These are phyloP conservation scores for Cryphonectria carpinicola DNA, from an alignment of 2,329 filamentous ascomycete species.

Conservation along the genomic window DNA sequence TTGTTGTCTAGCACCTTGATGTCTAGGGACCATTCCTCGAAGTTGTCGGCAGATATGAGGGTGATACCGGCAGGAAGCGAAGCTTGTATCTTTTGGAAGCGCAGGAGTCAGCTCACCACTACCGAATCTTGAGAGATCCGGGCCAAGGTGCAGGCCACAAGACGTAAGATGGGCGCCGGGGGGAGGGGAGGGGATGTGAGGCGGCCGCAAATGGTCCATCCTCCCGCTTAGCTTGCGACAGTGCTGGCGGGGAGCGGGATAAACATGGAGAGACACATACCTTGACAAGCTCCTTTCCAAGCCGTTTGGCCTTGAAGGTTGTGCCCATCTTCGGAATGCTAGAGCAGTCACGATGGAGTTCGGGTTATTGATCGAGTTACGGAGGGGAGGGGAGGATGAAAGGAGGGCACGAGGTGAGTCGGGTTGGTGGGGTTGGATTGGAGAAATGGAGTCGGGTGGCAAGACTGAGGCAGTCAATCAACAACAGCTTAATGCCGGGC, in stretches of 20 bases:
- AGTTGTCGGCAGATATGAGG: slow-evolving; percentile 78
- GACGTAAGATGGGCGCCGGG: neutral
- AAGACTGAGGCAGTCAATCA: neutral
- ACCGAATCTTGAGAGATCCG: neutral
- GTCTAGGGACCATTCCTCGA: slow-evolving; percentile 91
- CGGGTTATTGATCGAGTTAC: neutral
- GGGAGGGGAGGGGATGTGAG: slow-evolving; percentile 3
- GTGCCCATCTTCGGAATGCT: slow-evolving; percentile 41
- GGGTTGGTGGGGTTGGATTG: slow-evolving; percentile 3
- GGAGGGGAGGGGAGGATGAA: neutral
- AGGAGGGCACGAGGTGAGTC: neutral
- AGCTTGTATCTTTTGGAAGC: slow-evolving; percentile 53
- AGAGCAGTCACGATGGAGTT: neutral
- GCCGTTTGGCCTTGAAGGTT: slow-evolving; percentile 57
- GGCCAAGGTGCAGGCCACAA: neutral
- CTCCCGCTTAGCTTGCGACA: neutral
- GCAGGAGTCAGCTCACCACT: slow-evolving; percentile 12
- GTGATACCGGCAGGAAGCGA: slow-evolving; percentile 71
- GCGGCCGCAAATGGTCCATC: neutral
- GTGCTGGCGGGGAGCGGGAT: neutral
- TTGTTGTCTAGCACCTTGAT: slow-evolving; percentile 89
- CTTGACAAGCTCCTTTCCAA: slow-evolving; percentile 64
- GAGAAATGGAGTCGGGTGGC: neutral
- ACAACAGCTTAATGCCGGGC: neutral
- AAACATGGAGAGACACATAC: slow-evolving; percentile 39